Evolutionary conservation across 1,284 basidiomycete genomes (phyloP).

Genomic region (Trichosporon ovoides): DNA sequence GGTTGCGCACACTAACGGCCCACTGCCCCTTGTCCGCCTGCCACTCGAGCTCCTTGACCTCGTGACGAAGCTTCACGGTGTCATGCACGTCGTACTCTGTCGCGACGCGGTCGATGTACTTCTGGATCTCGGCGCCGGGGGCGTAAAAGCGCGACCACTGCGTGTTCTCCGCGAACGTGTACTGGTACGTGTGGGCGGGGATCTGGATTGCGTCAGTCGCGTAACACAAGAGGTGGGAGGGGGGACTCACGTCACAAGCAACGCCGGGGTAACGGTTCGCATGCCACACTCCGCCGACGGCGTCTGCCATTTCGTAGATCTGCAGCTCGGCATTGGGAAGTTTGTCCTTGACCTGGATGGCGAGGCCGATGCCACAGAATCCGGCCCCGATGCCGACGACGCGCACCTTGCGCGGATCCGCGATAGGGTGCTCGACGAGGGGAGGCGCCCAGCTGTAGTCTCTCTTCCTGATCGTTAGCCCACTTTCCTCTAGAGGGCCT

Average conservation of each 20-base stretch:
- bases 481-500: neutral
- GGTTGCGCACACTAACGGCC: conserved; percentile 20
- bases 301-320: conserved; percentile 15
- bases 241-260: conserved; percentile 31
- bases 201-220: conserved; percentile 12
- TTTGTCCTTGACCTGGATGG: conserved; percentile 11
- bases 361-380: conserved; percentile 15
- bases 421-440: conserved; percentile 10
- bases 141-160: conserved; percentile 31
- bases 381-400: conserved; percentile 14
- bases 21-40: conserved; percentile 24
- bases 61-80: conserved; percentile 28
- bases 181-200: conserved; percentile 33
- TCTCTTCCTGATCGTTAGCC: neutral
- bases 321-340: conserved; percentile 9
- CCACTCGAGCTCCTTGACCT: conserved; percentile 28
- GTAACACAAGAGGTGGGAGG: neutral
- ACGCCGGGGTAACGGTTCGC: conserved; percentile 34
- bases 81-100: conserved; percentile 23
- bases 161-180: conserved; percentile 22
- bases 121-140: conserved; percentile 27
- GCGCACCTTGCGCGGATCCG: neutral
- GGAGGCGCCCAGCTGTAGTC: conserved; percentile 13
- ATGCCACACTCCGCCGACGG: conserved; percentile 24
- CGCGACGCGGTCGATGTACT: conserved; percentile 24